phyloP scores from a whole-genome alignment of 2,329 filamentous ascomycete species.

The Stagonosporopsis rhizophila region DNA sequence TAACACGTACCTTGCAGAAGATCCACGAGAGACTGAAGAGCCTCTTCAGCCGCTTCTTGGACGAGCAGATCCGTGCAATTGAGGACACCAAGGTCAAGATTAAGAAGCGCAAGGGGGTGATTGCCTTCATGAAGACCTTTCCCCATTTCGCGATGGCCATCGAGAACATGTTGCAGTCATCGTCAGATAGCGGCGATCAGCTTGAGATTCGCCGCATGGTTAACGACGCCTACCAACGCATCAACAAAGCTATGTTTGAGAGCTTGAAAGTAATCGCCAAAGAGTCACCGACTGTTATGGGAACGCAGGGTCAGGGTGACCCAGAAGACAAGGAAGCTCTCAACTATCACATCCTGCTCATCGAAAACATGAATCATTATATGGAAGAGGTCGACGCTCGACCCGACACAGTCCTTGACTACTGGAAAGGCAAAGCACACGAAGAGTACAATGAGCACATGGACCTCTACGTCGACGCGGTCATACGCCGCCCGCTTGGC shows the following conservation, averaged over 20 bases:
- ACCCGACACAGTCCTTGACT: conserved; percentile 76
- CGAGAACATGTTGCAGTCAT: conserved; percentile 76
- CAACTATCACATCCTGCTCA: conserved; percentile 95
- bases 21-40: conserved; percentile 76
- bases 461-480: conserved; percentile 82
- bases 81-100: conserved; percentile 99
- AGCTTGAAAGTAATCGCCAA: conserved; percentile 93
- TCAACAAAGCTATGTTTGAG: conserved; percentile 96
- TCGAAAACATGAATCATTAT: conserved; percentile 99
- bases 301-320: conserved; percentile 63
- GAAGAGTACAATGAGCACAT: conserved; percentile 87
- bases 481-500: conserved; percentile 87
- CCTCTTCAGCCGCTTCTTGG: conserved; percentile 86
- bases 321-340: conserved; percentile 94
- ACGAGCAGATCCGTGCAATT: conserved; percentile 93
- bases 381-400: conserved; percentile 85
- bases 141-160: conserved; percentile 82
- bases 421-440: conserved; percentile 80
- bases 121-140: conserved; percentile 93
- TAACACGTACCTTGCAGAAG: conserved; percentile 80
- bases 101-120: conserved; percentile 97
- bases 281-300: conserved; percentile 62
- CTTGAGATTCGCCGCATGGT: conserved; percentile 76
- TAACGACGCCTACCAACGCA: conserved; percentile 84
- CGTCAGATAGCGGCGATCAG: conserved; percentile 60